phyloP scores from a whole-genome alignment of 179 eudicot species.

The Patellifolia procumbens region DNA sequence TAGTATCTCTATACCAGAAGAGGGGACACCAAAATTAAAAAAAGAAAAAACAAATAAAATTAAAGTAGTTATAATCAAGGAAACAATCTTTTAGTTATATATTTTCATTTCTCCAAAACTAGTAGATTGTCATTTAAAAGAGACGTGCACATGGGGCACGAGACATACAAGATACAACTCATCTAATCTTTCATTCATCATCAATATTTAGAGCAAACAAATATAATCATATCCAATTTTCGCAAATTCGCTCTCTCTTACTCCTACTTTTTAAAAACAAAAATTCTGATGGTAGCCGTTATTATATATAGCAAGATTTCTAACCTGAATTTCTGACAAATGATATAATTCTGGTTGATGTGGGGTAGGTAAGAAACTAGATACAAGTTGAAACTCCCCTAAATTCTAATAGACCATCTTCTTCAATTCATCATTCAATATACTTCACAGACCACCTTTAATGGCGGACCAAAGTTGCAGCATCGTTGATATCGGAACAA shows the following conservation, averaged over 20 bases:
- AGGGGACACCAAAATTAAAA: too few relatives aligned
- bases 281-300: too few relatives aligned
- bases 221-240: neutral
- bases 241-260: neutral
- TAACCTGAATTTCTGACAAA: too few relatives aligned
- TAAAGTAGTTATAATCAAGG: too few relatives aligned
- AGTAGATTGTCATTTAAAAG: too few relatives aligned
- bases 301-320: too few relatives aligned
- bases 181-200: neutral
- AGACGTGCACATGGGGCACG: slow-evolving; percentile 9
- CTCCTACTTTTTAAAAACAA: too few relatives aligned
- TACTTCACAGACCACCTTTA: neutral
- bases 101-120: neutral
- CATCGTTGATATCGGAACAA: slow-evolving; percentile 9
- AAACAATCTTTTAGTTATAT: too few relatives aligned
- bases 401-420: neutral
- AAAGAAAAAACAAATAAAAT: too few relatives aligned
- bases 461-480: slow-evolving; percentile 23
- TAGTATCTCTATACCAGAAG: too few relatives aligned
- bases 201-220: neutral
- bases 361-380: slow-evolving; percentile 16
- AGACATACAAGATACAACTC: neutral
- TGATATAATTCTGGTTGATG: too few relatives aligned
- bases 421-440: neutral
- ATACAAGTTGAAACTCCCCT: neutral